Conservation (phyloP, 305 asterid species). For the Euphrasia arctica region DNA sequence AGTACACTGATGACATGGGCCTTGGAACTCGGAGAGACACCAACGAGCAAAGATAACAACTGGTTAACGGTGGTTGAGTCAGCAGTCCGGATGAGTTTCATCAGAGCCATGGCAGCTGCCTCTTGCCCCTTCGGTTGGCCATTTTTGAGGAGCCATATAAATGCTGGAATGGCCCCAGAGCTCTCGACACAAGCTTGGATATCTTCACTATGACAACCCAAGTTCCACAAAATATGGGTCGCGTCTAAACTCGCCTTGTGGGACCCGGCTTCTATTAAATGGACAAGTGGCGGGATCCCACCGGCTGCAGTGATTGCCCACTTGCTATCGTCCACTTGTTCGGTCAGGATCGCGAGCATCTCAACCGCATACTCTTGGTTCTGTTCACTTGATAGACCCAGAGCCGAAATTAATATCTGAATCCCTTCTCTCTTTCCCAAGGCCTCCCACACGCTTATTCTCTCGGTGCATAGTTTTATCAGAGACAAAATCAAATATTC, state of each 20-base stretch:
- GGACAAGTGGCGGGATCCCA: slow-evolving; percentile 91
- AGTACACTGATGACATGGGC: slow-evolving; percentile 56
- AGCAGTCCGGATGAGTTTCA: slow-evolving; percentile 49
- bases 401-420: slow-evolving; percentile 71
- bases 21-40: slow-evolving; percentile 67
- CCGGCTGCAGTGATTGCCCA: slow-evolving; percentile 99
- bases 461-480: slow-evolving; percentile 55
- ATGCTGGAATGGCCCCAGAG: slow-evolving; percentile 75
- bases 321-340: slow-evolving; percentile 87
- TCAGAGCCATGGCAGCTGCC: slow-evolving; percentile 60
- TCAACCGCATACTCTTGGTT: slow-evolving; percentile 86
- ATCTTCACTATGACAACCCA: slow-evolving; percentile 84
- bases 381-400: slow-evolving; percentile 76
- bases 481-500: slow-evolving; percentile 64
- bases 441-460: slow-evolving; percentile 73
- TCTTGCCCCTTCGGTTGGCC: slow-evolving; percentile 74
- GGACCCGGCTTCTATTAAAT: slow-evolving; percentile 68
- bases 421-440: slow-evolving; percentile 87
- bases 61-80: slow-evolving; percentile 63
- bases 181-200: slow-evolving; percentile 78
- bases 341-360: slow-evolving; percentile 69
- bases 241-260: slow-evolving; percentile 67
- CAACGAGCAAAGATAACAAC: slow-evolving; percentile 59
- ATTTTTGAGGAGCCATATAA: slow-evolving; percentile 70
- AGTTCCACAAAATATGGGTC: slow-evolving; percentile 55